These are phyloP conservation scores for Aspergillus saccharolyticus DNA, from an alignment of 495 filamentous ascomycete genomes.

Conservation along the genomic window DNA sequence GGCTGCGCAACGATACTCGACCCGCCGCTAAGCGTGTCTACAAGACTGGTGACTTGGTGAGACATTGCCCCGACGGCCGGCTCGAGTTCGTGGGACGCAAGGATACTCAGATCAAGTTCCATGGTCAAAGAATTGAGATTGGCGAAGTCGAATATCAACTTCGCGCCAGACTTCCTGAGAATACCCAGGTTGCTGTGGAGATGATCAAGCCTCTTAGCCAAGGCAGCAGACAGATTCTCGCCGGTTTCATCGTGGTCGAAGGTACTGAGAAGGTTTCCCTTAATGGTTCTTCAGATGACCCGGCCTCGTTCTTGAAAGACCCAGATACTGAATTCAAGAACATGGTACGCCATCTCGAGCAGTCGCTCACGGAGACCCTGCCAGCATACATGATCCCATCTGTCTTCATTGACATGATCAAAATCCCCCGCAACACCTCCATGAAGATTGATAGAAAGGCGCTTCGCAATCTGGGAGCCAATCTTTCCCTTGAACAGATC, in stretches of 20 bases:
- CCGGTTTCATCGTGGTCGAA: too few species aligned
- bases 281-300: too few species aligned
- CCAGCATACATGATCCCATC: conserved; percentile 40
- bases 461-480: background rate
- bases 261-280: too few species aligned
- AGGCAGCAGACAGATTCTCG: background rate
- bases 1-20: conserved; percentile 14
- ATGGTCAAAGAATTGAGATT: conserved; percentile 42
- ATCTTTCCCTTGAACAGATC: background rate
- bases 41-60: conserved; percentile 29
- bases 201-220: conserved; percentile 10
- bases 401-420: conserved; percentile 27
- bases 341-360: background rate
- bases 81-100: conserved; percentile 27
- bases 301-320: background rate
- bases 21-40: conserved; percentile 23
- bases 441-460: conserved; percentile 32
- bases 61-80: conserved; percentile 20
- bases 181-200: conserved; percentile 21
- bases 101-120: conserved; percentile 40
- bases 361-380: background rate
- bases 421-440: conserved; percentile 31
- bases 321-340: too few species aligned
- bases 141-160: conserved; percentile 36
- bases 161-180: conserved; percentile 20